A percentile compares a stretch with the other conserved stretches of the same genome.
Conservation (phyloP, 2,329 filamentous ascomycete genomes). For the Monascus ruber region DNA sequence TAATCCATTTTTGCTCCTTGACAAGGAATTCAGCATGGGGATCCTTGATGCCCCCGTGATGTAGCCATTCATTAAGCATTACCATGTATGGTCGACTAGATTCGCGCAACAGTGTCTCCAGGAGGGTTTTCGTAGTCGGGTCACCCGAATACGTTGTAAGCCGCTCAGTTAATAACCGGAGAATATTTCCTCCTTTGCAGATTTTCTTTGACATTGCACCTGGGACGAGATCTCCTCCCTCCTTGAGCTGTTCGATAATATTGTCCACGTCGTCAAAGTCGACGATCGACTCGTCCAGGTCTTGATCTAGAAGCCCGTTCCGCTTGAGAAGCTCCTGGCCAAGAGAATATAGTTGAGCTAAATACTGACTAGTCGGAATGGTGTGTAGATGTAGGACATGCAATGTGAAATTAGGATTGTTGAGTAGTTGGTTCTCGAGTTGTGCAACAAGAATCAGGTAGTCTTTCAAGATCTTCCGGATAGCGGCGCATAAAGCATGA, state of each 20-base stretch:
- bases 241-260: slow-evolving; percentile 77
- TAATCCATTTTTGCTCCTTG: slow-evolving; percentile 92
- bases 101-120: slow-evolving; percentile 74
- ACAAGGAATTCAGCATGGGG: slow-evolving; percentile 89
- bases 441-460: slow-evolving; percentile 89
- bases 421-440: slow-evolving; percentile 83
- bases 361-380: slow-evolving; percentile 79
- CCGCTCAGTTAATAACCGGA: slow-evolving; percentile 73
- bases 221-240: slow-evolving; percentile 70
- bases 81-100: slow-evolving; percentile 90
- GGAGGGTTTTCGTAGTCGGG: slow-evolving; percentile 68
- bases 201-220: slow-evolving; percentile 80
- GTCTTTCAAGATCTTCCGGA: slow-evolving; percentile 82
- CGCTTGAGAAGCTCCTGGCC: slow-evolving; percentile 78
- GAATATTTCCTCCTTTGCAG: slow-evolving; percentile 92
- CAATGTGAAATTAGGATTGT: slow-evolving; percentile 77
- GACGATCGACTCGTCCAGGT: slow-evolving; percentile 58
- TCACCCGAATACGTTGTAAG: slow-evolving; percentile 88
- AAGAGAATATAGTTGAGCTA: slow-evolving; percentile 78
- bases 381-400: slow-evolving; percentile 89
- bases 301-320: slow-evolving; percentile 71
- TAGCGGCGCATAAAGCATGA: slow-evolving; percentile 89
- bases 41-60: slow-evolving; percentile 90
- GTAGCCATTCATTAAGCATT: slow-evolving; percentile 98
- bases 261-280: slow-evolving; percentile 81